phyloP scores from a whole-genome alignment of 805 yeast genomes.

The Sugiyamaella valdiviana region DNA sequence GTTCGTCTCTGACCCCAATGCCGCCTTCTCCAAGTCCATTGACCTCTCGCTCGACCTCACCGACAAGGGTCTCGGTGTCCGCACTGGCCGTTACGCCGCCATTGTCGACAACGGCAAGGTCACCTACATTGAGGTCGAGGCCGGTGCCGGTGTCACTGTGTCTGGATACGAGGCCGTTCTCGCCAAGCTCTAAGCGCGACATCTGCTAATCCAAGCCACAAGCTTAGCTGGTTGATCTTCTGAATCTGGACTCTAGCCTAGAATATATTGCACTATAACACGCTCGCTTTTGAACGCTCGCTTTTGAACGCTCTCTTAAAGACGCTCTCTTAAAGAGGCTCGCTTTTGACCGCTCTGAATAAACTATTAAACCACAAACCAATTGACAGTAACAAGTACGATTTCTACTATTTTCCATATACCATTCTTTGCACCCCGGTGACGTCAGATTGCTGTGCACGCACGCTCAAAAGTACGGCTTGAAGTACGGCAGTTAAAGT shows the following conservation, averaged over 20 bases:
- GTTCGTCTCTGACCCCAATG: slow-evolving; percentile 64
- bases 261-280: slow-evolving; percentile 1
- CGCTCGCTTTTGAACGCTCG: slow-evolving; percentile 2
- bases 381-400: too few relatives aligned
- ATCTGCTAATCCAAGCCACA: background rate
- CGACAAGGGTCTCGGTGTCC: slow-evolving; percentile 47
- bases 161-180: slow-evolving; percentile 43
- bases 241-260: too few relatives aligned
- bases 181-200: slow-evolving; percentile 30
- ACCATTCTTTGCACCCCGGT: too few relatives aligned
- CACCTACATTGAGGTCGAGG: slow-evolving; percentile 46
- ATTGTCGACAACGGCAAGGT: slow-evolving; percentile 56
- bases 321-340: background rate
- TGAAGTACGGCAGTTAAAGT: too few relatives aligned
- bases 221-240: background rate
- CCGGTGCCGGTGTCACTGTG: slow-evolving; percentile 38
- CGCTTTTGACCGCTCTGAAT: background rate
- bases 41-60: slow-evolving; percentile 55
- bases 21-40: slow-evolving; percentile 49
- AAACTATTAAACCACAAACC: background rate
- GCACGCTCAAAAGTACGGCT: too few relatives aligned
- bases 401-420: too few relatives aligned
- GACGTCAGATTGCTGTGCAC: too few relatives aligned
- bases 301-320: background rate
- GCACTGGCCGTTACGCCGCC: slow-evolving; percentile 69